Conservation (phyloP, 2,329 filamentous ascomycete genomes). For the Nigrospora oryzae region DNA sequence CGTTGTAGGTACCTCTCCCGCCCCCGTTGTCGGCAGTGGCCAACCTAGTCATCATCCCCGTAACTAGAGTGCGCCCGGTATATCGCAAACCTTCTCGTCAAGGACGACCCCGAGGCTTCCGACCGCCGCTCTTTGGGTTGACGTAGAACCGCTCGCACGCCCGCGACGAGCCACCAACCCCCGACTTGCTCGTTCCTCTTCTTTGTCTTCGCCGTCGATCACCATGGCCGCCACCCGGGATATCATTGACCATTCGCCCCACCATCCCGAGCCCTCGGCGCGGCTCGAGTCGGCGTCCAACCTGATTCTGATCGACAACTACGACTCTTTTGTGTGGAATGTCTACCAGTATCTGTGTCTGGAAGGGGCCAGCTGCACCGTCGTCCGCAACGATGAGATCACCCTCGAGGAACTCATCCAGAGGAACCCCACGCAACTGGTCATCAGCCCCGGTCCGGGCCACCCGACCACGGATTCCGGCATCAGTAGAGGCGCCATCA, state of each 20-base stretch:
- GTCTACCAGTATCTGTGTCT: slow-evolving; percentile 96
- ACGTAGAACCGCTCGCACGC: too few species aligned
- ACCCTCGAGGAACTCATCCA: slow-evolving; percentile 74
- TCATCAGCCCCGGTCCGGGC: slow-evolving; percentile 90
- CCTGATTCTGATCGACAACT: slow-evolving; percentile 94
- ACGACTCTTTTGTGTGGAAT: slow-evolving; percentile 99
- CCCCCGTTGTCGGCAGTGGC: too few species aligned
- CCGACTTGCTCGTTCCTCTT: not conserved
- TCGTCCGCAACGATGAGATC: slow-evolving; percentile 88
- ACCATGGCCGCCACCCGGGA: slow-evolving; percentile 37
- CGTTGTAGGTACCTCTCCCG: too few species aligned
- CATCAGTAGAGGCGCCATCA: slow-evolving; percentile 84
- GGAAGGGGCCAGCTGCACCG: slow-evolving; percentile 86
- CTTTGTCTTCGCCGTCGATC: not conserved
- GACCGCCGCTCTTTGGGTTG: too few species aligned
- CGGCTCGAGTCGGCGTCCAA: slow-evolving; percentile 77
- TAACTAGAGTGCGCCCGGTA: too few species aligned
- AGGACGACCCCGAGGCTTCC: too few species aligned
- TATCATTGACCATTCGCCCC: slow-evolving; percentile 74
- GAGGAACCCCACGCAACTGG: slow-evolving; percentile 83
- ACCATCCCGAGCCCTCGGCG: slow-evolving; percentile 67
- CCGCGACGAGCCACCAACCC: too few species aligned
- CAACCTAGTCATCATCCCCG: too few species aligned
- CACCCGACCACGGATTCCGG: slow-evolving; percentile 89
- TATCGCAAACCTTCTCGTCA: too few species aligned